Base-by-base conservation (phyloP, 2,329 filamentous ascomycete genomes). In the Pestalotiopsis sp. region DNA sequence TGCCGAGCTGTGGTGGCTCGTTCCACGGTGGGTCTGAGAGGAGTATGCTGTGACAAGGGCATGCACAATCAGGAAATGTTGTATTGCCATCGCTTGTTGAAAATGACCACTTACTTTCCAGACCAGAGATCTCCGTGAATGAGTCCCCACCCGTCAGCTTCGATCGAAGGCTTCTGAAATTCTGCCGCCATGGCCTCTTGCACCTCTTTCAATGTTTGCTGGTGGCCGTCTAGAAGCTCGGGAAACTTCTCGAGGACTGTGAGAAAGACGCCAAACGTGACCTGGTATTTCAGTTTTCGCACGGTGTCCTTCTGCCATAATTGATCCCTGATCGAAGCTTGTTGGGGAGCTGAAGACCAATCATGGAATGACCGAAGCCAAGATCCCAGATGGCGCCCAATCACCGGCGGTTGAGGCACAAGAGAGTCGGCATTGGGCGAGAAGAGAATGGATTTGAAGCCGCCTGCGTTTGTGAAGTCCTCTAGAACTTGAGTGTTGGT, bases 91-190 rank as follows among this genome's bases (percentile, higher is more conserved):
- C n/a, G n/a, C 1, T 36, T 12, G 13, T 17, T n/a, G 27, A n/a
- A 17, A 17, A 14, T 7, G 3, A 17, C 1, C 23, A 62, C 81
- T 57, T 78, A 83, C 81, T 83, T 84, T 4, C 80, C 81, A 4
- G 78, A 75, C 78, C 81, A 83, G 59, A 83, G 81, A 67, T 83
- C 81, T 1, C 81, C 81, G 69, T 83, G 81, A 23, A 84, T 75
- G 14, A 76, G 41, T 2, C 75, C 75, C 72, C 74, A 74, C 5
- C 66, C 20, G 1, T 60, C 59, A 4, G 36, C 27, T 12, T 45
- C 55, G 4, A 4, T 49, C n/a, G 63, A n/a, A 36, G 67, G n/a
- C 20, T 31, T 63, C 45, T 67, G 49, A n/a, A 70, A 68, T 38
- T 68, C 69, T 11, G 64, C 59, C 7, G n/a, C 31, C 58, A 57